Base-by-base conservation (phyloP, 2,329 filamentous ascomycete species). In the Penicillium crustosum region DNA sequence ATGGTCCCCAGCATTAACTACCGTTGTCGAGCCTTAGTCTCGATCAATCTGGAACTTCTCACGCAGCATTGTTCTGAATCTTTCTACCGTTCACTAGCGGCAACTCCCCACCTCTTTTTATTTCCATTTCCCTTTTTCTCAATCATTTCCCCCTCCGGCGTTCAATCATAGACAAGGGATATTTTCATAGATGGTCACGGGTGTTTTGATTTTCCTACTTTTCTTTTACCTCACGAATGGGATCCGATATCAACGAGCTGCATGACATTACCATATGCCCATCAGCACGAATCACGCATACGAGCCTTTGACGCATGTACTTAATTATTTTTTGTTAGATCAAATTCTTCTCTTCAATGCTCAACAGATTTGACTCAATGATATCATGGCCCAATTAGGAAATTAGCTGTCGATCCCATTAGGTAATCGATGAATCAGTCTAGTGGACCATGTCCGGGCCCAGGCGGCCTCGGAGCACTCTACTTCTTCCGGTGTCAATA, bases 141-240 rank as follows among this genome's bases (percentile, higher is more conserved):
- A 6, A 5, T 25, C 4, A 25, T 38, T 60, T 53, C 38, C 45
- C 51, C 25, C 36, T 52, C 47, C 39, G 64, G 62, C 60, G 63
- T 66, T 64, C 45, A 43, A 36, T 55, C 43, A 63, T 63, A 63
- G 61, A 67, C 21, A 13, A 31, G 23, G 60, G 38, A 43, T 47
- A 44, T 31, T 57, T 38, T 10, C 36, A 49, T 58, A 55, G 44
- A 58, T 36, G 44, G 50, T 36, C 12, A 36, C 29, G 19, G 51
- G 29, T 42, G 39, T 47, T 57, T 48, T 39, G 8, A 8, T 10
- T 27, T 36, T 39, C 17, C 12, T 39, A 2, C 36, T 33, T 19
- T 36, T 21, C 29, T 27, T 35, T 39, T 25, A 9, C 19, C 31
- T 50, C 27, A 58, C 43, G 58, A 62, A 55, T 42, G 23, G 39